A percentile compares a stretch with the other conserved stretches of the same genome.
These are phyloP conservation scores for Argentina anserina DNA, from an alignment of 306 rosid species.

Conservation along the genomic window DNA sequence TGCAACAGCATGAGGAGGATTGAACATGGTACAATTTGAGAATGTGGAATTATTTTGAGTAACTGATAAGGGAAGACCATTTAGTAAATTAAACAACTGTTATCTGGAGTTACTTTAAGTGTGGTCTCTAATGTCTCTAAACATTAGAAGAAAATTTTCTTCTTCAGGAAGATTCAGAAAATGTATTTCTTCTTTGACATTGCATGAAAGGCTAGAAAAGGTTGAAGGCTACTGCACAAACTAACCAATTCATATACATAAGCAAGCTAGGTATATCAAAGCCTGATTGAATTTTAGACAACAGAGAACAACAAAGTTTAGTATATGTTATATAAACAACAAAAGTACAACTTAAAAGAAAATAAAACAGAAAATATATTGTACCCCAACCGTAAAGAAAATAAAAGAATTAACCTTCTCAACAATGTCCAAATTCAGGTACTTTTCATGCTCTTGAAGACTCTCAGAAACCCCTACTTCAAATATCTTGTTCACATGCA, in stretches of 20 bases:
- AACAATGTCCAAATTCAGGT: slow-evolving; percentile 68
- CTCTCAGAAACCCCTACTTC: slow-evolving; percentile 93
- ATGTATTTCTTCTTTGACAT: neutral
- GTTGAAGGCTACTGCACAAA: slow-evolving; percentile 10
- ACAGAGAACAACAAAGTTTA: neutral
- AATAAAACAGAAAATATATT: too few species aligned
- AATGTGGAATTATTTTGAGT: neutral
- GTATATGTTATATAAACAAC: neutral
- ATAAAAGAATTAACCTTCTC: slow-evolving; percentile 50
- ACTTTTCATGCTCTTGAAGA: slow-evolving; percentile 59
- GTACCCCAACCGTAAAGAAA: neutral
- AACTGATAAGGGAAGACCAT: slow-evolving; percentile 1
- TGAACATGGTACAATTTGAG: neutral
- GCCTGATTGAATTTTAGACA: slow-evolving; percentile 51
- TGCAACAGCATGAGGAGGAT: too few species aligned
- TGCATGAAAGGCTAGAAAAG: neutral
- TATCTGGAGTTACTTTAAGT: neutral
- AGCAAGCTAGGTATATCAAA: slow-evolving; percentile 80
- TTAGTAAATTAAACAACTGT: neutral
- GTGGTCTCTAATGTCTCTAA: neutral
- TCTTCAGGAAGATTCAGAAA: neutral
- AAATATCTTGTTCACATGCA: slow-evolving; percentile 88
- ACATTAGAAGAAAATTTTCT: neutral
- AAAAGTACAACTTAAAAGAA: slow-evolving; percentile 10
- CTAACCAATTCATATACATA: slow-evolving; percentile 87